Evolutionary conservation across 331 rosid genomes (phyloP), one percentile per base, ranked within the genome.

Genomic region (Cydonia oblonga): DNA sequence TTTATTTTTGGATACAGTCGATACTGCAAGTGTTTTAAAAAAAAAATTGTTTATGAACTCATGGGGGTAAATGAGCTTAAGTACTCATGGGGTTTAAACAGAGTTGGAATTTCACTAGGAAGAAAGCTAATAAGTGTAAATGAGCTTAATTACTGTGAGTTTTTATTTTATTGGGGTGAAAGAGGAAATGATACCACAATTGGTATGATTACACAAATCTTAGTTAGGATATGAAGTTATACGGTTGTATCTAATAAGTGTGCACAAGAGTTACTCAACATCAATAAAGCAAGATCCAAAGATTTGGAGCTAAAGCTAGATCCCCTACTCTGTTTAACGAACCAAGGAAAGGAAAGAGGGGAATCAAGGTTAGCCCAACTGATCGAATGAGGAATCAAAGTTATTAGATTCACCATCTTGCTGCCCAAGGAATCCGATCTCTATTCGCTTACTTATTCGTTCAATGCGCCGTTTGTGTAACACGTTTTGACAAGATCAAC

Each of bases 41-140:
- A 35, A 38, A n/a, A 40, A 40, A 35, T 15, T 44, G 7, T 44
- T 28, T 69, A 29, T 26, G 60, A 24, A 59, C n/a, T 53, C 22
- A 80, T 30, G 59, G 58, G 40, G 64, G 19, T n/a, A n/a, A n/a
- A n/a, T n/a, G n/a, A n/a, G n/a, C n/a, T n/a, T n/a, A n/a, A n/a
- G n/a, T n/a, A n/a, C n/a, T n/a, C n/a, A n/a, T n/a, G n/a, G n/a
- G n/a, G n/a, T n/a, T n/a, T n/a, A n/a, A n/a, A n/a, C n/a, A 25
- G 82, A 66, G 75, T 75, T 58, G 74, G 81, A 75, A 66, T 75
- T 46, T 78, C 81, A 75, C 76, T 82, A 70, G 25, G 52, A 33
- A 66, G 8, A 16, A 15, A 25, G 25, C 76, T 42, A 81, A 70
- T 25, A 40, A 70, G n/a, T 66, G 64, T 16, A 60, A 51, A 16